These are phyloP conservation scores for Rhodotorula paludigena DNA, from an alignment of 768 basidiomycete genomes.

Conservation along the genomic window DNA sequence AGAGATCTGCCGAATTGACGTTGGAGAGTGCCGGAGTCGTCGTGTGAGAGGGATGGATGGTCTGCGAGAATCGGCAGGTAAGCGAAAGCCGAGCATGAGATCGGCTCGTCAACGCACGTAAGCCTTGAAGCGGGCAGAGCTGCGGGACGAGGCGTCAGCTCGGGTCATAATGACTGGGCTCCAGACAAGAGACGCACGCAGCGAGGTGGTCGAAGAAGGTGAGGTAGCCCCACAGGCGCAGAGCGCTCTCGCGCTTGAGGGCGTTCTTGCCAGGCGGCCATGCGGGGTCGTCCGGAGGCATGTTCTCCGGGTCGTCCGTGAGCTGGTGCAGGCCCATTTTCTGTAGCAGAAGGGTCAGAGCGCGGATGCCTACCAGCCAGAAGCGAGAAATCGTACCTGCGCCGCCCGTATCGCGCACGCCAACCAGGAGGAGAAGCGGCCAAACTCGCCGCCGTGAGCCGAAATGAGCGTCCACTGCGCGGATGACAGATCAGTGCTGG, in stretches of 20 bases:
- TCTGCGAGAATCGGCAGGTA: neutral
- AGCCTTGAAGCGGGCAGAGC: conserved; percentile 15
- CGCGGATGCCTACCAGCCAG: neutral
- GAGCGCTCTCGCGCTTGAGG: conserved; percentile 25
- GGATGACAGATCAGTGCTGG: neutral
- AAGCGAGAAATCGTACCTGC: neutral
- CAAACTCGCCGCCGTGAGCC: conserved; percentile 13
- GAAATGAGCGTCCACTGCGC: conserved; percentile 16
- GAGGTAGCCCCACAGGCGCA: conserved; percentile 18
- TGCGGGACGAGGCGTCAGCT: neutral
- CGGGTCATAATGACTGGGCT: neutral
- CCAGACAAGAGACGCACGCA: neutral
- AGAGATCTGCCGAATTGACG: conserved; percentile 13
- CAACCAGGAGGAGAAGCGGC: conserved; percentile 27
- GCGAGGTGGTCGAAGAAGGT: conserved; percentile 26
- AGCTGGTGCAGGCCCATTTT: conserved; percentile 29
- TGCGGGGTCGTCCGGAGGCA: conserved; percentile 28
- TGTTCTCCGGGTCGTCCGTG: conserved; percentile 20
- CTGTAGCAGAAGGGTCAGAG: neutral
- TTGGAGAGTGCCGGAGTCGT: conserved; percentile 18
- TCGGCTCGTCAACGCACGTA: conserved; percentile 1
- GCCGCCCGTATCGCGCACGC: conserved; percentile 16
- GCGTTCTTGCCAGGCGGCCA: conserved; percentile 38
- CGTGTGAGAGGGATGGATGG: conserved; percentile 18
- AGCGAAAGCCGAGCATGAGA: neutral